These are phyloP conservation scores for Amylocarpus encephaloides DNA, from an alignment of 2,329 filamentous ascomycete genomes.

Conservation along the genomic window DNA sequence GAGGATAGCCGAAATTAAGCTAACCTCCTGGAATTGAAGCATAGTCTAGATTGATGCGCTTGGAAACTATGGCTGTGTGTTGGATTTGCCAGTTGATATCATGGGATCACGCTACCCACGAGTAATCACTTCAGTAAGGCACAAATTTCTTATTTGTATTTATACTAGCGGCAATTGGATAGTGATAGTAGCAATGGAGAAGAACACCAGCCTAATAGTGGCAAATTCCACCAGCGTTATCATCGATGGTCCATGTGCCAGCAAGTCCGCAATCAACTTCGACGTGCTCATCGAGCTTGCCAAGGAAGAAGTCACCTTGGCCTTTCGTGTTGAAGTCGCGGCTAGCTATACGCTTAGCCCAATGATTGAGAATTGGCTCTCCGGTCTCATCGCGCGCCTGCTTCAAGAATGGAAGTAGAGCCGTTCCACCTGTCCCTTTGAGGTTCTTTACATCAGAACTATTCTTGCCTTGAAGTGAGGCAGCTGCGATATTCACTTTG, in stretches of 20 bases:
- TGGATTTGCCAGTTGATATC: too few relatives aligned
- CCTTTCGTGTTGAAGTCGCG: constrained; percentile 33
- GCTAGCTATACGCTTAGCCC: constrained; percentile 41
- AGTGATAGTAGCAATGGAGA: too few relatives aligned
- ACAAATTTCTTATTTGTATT: too few relatives aligned
- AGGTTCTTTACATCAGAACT: constrained; percentile 46
- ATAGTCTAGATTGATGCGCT: not conserved
- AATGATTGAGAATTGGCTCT: constrained; percentile 72
- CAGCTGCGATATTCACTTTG: constrained; percentile 57
- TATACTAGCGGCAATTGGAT: too few relatives aligned
- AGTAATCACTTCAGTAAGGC: too few relatives aligned
- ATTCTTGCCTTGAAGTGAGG: constrained; percentile 39
- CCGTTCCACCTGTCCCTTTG: constrained; percentile 87
- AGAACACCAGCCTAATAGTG: constrained; percentile 22
- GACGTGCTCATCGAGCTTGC: constrained; percentile 41
- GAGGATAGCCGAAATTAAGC: too few relatives aligned
- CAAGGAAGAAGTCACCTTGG: constrained; percentile 51
- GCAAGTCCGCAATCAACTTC: constrained; percentile 59
- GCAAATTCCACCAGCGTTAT: constrained; percentile 56
- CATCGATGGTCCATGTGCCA: constrained; percentile 83
- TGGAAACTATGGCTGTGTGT: too few relatives aligned
- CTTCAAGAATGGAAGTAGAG: constrained; percentile 91
- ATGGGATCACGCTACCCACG: too few relatives aligned
- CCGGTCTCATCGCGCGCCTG: constrained; percentile 95
- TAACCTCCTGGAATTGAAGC: too few relatives aligned